Conservation (phyloP, 139 green algal species). For the Chlamydomonas eustigma region DNA sequence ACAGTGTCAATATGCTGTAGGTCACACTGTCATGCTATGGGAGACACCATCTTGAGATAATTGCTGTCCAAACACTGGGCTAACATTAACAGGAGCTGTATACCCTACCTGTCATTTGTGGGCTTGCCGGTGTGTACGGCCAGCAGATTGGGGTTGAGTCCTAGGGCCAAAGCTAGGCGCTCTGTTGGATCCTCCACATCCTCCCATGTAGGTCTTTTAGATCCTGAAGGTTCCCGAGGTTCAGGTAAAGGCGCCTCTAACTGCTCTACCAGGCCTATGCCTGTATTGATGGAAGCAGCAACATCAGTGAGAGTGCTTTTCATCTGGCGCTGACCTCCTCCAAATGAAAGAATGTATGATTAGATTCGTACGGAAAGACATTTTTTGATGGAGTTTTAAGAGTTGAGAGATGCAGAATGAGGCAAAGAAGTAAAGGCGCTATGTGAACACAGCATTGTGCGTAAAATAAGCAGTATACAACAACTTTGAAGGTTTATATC, state of each 20-base stretch:
- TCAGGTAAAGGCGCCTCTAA: neutral
- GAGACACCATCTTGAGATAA: neutral
- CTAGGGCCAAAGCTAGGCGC: constrained; percentile 43
- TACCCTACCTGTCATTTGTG: constrained; percentile 25
- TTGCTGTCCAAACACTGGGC: neutral
- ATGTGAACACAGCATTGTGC: no score
- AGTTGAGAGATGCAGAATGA: no score
- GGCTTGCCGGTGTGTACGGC: constrained; percentile 38
- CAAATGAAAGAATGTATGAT: no score
- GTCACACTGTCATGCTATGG: neutral
- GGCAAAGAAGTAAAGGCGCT: neutral
- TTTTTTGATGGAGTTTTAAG: no score
- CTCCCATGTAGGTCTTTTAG: constrained; percentile 26
- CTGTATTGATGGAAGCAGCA: no score
- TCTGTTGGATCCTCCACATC: constrained; percentile 47
- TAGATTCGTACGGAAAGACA: no score
- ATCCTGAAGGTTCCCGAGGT: neutral
- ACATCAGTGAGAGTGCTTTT: neutral
- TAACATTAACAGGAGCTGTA: neutral
- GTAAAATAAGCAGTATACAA: no score
- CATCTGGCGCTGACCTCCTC: no score
- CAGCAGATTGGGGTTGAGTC: constrained; percentile 33
- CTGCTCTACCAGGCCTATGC: constrained; percentile 23
- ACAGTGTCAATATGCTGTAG: neutral
- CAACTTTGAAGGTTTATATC: no score